phyloP scores from a whole-genome alignment of 73 alveolate species.

The Tetrahymena malaccensis region DNA sequence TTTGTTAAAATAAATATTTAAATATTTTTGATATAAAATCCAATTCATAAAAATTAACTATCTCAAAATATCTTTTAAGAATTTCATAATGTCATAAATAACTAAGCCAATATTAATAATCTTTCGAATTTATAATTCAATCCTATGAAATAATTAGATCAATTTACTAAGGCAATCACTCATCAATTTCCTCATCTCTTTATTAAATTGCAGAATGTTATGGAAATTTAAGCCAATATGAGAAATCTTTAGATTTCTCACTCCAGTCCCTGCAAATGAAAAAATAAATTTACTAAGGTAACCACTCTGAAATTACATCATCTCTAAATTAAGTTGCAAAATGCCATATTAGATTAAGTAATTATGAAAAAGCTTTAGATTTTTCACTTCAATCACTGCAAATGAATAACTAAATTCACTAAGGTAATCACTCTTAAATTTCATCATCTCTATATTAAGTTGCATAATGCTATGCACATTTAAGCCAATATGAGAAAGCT shows the following conservation, averaged over 20 bases:
- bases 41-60: background rate
- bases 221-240: too few species aligned
- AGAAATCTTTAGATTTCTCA: background rate
- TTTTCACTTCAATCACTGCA: background rate
- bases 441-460: background rate
- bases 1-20: background rate
- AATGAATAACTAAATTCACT: background rate
- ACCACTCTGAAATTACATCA: background rate
- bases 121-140: background rate
- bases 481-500: background rate
- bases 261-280: background rate
- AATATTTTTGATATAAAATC: background rate
- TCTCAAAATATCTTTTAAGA: background rate
- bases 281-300: background rate
- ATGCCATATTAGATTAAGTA: background rate
- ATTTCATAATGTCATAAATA: background rate
- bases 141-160: too few species aligned
- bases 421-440: background rate
- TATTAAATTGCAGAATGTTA: too few species aligned
- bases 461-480: background rate
- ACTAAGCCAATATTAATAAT: background rate
- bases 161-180: too few species aligned
- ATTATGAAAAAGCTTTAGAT: background rate
- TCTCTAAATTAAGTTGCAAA: background rate
- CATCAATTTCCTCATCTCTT: too few species aligned